A percentile compares a stretch with the other conserved stretches of the same genome.
These are phyloP conservation scores for Lupinus albus DNA, from an alignment of 306 rosid genomes.

Conservation along the genomic window DNA sequence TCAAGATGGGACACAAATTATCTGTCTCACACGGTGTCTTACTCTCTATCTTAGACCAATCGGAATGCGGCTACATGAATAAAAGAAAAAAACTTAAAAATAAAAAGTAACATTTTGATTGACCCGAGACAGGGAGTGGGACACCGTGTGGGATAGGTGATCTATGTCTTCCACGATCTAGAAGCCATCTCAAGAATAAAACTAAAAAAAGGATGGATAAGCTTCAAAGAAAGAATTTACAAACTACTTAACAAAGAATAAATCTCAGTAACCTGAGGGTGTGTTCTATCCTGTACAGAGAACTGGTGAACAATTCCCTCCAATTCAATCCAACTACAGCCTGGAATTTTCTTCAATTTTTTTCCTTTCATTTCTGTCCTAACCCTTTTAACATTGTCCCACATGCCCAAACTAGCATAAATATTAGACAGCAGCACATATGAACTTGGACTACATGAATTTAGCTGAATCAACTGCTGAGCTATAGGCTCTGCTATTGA, in stretches of 20 bases:
- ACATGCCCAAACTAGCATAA: constrained; percentile 65
- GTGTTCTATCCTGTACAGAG: constrained; percentile 64
- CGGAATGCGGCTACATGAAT: no score
- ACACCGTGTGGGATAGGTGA: no score
- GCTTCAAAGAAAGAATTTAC: constrained; percentile 38
- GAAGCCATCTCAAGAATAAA: no score
- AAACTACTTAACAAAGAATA: constrained; percentile 59
- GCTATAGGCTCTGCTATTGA: constrained; percentile 59
- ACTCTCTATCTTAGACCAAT: no score
- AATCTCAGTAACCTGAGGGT: constrained; percentile 63
- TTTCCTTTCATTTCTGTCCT: constrained; percentile 62
- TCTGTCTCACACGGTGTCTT: no score
- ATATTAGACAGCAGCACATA: constrained; percentile 72
- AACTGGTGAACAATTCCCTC: constrained; percentile 72
- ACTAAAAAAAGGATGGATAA: no score
- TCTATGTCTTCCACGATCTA: no score
- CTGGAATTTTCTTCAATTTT: constrained; percentile 58
- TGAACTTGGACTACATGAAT: constrained; percentile 57
- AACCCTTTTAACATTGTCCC: constrained; percentile 59
- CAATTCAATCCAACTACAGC: constrained; percentile 77
- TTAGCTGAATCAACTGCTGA: constrained; percentile 46
- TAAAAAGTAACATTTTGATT: no score
- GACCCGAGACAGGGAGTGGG: no score
- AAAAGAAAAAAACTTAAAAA: no score
- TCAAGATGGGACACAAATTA: no score